A percentile compares a stretch with the other conserved stretches of the same genome.
Evolutionary conservation across 2,329 filamentous ascomycete species (phyloP).

Genomic region (Leptographium flavum): DNA sequence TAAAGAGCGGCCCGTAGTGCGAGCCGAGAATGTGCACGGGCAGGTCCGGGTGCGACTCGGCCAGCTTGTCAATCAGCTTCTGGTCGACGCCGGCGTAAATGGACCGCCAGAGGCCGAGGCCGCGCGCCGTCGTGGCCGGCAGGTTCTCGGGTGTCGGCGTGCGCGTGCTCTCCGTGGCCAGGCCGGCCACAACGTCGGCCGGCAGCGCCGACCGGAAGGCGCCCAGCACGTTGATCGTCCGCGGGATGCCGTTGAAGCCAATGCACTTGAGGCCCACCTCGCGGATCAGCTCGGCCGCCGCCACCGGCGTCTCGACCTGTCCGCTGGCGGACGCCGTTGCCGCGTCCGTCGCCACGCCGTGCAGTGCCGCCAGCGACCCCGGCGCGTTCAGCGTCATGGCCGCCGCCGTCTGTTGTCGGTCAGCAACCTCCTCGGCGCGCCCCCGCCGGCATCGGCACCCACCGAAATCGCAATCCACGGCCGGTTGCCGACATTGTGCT

Average conservation of each 20-base stretch:
- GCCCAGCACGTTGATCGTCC: conserved; percentile 69
- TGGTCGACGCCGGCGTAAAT: conserved; percentile 62
- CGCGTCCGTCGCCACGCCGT: conserved; percentile 31
- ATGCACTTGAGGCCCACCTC: conserved; percentile 44
- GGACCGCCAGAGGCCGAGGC: conserved; percentile 56
- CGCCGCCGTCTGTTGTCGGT: conserved; percentile 50
- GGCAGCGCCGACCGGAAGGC: conserved; percentile 37
- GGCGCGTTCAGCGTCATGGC: conserved; percentile 82
- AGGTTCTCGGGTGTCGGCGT: conserved; percentile 37
- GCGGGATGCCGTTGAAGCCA: conserved; percentile 68
- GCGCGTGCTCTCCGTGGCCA: conserved; percentile 45
- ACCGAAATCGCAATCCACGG: conserved; percentile 57
- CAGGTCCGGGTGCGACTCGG: conserved; percentile 63
- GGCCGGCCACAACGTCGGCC: conserved; percentile 30
- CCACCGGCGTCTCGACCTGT: conserved; percentile 18
- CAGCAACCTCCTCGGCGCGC: too few relatives aligned
- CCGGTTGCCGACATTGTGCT: conserved; percentile 45
- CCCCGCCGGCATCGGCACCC: too few relatives aligned
- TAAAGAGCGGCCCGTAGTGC: conserved; percentile 61
- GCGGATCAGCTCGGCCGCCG: conserved; percentile 56
- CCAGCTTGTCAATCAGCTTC: conserved; percentile 59
- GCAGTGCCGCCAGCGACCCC: conserved; percentile 53
- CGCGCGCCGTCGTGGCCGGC: conserved; percentile 38
- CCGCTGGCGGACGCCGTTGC: conserved; percentile 7
- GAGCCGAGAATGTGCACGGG: conserved; percentile 65